Evolutionary conservation across 495 filamentous ascomycete genomes (phyloP).

Genomic region (Penicillium diatomitis): DNA sequence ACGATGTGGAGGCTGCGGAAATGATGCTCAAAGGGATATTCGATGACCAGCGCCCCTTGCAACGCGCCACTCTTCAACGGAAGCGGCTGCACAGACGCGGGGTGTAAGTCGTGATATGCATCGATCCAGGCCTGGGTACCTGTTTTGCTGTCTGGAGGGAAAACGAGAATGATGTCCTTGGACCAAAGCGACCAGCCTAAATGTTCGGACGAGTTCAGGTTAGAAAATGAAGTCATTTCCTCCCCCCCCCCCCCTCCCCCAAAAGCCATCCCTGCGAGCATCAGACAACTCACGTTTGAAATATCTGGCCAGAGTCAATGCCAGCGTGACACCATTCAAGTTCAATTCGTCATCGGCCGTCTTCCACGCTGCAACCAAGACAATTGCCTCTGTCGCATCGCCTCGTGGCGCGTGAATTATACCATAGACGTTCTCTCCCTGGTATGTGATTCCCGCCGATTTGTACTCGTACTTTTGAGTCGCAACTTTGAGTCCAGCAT

Average conservation of each 20-base stretch:
- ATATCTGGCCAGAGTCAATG: slow-evolving; percentile 80
- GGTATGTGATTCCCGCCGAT: slow-evolving; percentile 58
- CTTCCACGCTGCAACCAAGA: slow-evolving; percentile 80
- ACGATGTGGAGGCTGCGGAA: slow-evolving; percentile 84
- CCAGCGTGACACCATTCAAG: slow-evolving; percentile 74
- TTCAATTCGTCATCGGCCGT: slow-evolving; percentile 77
- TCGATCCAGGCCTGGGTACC: slow-evolving; percentile 96
- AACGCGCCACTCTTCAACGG: slow-evolving; percentile 86
- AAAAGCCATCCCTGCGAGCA: neutral
- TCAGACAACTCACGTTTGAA: slow-evolving; percentile 58
- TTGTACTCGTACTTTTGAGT: slow-evolving; percentile 77
- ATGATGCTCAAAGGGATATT: slow-evolving; percentile 74
- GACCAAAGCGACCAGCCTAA: slow-evolving; percentile 94
- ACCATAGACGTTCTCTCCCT: slow-evolving; percentile 88
- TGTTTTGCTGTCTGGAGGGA: slow-evolving; percentile 78
- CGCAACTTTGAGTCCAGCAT: slow-evolving; percentile 73
- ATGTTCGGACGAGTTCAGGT: no score
- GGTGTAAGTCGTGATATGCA: slow-evolving; percentile 88
- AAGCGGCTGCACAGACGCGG: slow-evolving; percentile 58
- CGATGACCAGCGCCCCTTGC: slow-evolving; percentile 87
- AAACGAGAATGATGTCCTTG: slow-evolving; percentile 92
- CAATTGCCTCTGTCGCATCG: slow-evolving; percentile 97
- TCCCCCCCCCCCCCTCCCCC: no score
- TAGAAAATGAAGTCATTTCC: no score
- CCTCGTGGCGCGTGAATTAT: slow-evolving; percentile 91